phyloP scores from a whole-genome alignment of 2,329 filamentous ascomycete genomes.

The Penicillium freii region DNA sequence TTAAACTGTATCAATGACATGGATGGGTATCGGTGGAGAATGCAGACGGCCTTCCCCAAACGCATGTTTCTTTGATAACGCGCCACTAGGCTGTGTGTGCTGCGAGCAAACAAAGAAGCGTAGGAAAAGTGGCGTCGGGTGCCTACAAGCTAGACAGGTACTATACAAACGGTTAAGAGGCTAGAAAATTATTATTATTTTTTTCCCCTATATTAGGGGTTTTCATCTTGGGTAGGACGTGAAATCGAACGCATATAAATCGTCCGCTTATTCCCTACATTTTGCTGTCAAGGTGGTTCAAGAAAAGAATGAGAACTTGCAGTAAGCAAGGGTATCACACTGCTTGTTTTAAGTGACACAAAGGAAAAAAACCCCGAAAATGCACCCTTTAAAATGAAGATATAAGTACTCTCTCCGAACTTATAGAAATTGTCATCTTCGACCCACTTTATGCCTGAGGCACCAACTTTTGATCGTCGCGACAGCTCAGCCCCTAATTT shows the following conservation, averaged over 20 bases:
- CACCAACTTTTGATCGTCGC: neutral
- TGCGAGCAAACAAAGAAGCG: constrained; percentile 8
- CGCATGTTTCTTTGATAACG: constrained; percentile 4
- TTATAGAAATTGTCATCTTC: neutral
- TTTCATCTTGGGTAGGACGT: neutral
- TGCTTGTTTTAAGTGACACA: neutral
- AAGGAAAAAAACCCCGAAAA: neutral
- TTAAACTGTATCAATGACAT: neutral
- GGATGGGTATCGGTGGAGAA: neutral
- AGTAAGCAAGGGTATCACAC: neutral
- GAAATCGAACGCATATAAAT: neutral
- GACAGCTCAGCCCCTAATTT: neutral
- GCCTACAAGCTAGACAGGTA: neutral
- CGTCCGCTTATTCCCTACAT: neutral
- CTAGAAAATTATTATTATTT: neutral
- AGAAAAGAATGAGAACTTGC: neutral
- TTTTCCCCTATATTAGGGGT: neutral
- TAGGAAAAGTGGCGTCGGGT: neutral
- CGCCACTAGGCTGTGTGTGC: neutral
- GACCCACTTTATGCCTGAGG: constrained; percentile 3
- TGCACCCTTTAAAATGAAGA: neutral
- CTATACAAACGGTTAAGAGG: neutral
- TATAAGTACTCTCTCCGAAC: neutral
- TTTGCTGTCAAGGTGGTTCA: neutral
- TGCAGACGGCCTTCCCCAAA: neutral